A percentile compares a stretch with the other conserved stretches of the same genome.
Conservation (phyloP, 495 filamentous ascomycete species). For the Hypoxylon perforatum region DNA sequence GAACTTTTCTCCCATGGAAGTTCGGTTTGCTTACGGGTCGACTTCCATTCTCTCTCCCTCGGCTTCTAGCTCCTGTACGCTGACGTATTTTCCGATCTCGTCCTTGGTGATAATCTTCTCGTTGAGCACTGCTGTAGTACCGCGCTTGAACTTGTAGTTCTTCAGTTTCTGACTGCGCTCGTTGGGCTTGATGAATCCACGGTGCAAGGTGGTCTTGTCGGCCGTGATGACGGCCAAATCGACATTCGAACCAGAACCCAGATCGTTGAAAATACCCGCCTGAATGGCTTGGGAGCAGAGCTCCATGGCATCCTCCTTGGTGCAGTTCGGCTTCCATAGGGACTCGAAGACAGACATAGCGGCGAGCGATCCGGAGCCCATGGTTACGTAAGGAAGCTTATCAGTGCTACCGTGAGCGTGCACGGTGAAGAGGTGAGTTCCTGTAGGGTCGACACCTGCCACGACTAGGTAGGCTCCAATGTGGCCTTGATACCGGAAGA, state of each 20-base stretch:
- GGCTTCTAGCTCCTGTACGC: slow-evolving; percentile 81
- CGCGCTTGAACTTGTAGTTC: slow-evolving; percentile 88
- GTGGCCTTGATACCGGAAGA: slow-evolving; percentile 97
- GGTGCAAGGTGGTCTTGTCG: slow-evolving; percentile 90
- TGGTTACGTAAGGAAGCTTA: slow-evolving; percentile 99
- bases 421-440: slow-evolving; percentile 95
- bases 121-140: slow-evolving; percentile 92
- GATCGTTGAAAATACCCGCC: slow-evolving; percentile 98
- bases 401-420: slow-evolving; percentile 99
- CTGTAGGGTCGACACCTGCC: slow-evolving; percentile 96
- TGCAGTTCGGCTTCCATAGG: slow-evolving; percentile 85
- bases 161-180: slow-evolving; percentile 88
- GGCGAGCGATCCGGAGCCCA: slow-evolving; percentile 95
- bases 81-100: slow-evolving; percentile 95
- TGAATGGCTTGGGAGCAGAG: slow-evolving; percentile 89
- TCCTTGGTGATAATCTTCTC: slow-evolving; percentile 92
- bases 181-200: slow-evolving; percentile 93
- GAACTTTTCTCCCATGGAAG: not conserved
- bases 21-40: slow-evolving; percentile 66
- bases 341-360: slow-evolving; percentile 99
- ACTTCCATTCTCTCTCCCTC: slow-evolving; percentile 96
- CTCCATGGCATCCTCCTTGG: slow-evolving; percentile 81
- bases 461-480: slow-evolving; percentile 99
- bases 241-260: slow-evolving; percentile 97
- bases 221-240: slow-evolving; percentile 94